Conservation (phyloP, 225 moss, liverwort and hornwort genomes). For the Polytrichum formosum region DNA sequence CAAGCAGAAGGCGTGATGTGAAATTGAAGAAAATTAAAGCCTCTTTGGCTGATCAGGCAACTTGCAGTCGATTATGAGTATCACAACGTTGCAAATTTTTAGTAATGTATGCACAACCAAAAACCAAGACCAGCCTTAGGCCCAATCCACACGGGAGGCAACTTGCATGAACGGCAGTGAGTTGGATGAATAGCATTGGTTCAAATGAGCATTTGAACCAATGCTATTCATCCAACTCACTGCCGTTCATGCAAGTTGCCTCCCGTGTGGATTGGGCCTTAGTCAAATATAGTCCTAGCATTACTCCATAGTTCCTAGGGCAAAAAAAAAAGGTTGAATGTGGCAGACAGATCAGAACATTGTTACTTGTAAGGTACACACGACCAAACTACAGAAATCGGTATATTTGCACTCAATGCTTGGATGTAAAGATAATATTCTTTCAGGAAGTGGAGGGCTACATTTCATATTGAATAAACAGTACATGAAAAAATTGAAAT, state of each 20-base stretch:
- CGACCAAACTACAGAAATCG: constrained; percentile 8
- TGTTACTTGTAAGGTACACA: constrained; percentile 4
- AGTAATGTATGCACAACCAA: constrained; percentile 12
- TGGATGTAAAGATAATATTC: too few species aligned
- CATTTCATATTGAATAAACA: constrained; percentile 5
- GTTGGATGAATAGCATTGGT: too few species aligned
- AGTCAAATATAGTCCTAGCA: constrained; percentile 11
- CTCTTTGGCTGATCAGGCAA: too few species aligned
- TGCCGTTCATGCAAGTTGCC: too few species aligned
- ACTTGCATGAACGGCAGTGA: too few species aligned
- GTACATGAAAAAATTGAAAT: constrained; percentile 6
- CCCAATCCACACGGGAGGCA: too few species aligned
- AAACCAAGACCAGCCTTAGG: constrained; percentile 13
- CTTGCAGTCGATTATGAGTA: too few species aligned
- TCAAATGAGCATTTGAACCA: too few species aligned
- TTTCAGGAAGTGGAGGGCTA: constrained; percentile 7
- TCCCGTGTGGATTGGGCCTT: too few species aligned
- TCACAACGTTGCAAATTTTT: constrained; percentile 25
- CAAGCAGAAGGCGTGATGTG: too few species aligned
- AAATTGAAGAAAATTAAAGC: too few species aligned
- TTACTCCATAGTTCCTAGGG: constrained; percentile 6
- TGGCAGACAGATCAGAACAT: constrained; percentile 19
- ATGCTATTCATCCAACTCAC: too few species aligned
- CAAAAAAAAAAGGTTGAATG: constrained; percentile 11
- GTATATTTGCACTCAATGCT: constrained; percentile 9